Evolutionary conservation across 306 rosid genomes (phyloP).

Genomic region (Vicia sativa): DNA sequence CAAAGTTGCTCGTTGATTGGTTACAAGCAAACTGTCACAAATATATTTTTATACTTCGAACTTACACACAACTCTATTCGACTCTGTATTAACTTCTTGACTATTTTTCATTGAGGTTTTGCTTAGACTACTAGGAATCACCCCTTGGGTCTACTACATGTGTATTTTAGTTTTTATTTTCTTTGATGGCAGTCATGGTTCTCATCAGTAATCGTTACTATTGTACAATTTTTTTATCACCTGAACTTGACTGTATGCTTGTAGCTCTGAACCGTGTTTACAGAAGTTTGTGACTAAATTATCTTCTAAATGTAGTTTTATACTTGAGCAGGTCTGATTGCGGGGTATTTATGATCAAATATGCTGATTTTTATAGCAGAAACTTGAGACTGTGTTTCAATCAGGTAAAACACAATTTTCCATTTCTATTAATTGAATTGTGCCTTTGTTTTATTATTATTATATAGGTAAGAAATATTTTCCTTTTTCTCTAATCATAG

Average conservation of each 20-base stretch:
- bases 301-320: slow-evolving; percentile 29
- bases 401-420: slow-evolving; percentile 60
- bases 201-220: background rate
- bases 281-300: slow-evolving; percentile 25
- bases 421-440: slow-evolving; percentile 12
- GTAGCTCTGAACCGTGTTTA: slow-evolving; percentile 16
- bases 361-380: slow-evolving; percentile 90
- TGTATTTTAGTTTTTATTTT: background rate
- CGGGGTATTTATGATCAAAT: slow-evolving; percentile 90
- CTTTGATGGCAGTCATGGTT: background rate
- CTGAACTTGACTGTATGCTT: slow-evolving; percentile 11
- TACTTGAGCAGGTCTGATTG: slow-evolving; percentile 74
- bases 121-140: background rate
- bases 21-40: background rate
- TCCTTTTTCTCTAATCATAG: background rate
- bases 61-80: background rate
- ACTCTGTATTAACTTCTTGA: background rate
- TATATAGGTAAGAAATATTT: slow-evolving; percentile 22
- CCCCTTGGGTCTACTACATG: slow-evolving; percentile 1
- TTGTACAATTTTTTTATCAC: background rate
- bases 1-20: background rate
- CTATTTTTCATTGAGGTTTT: background rate
- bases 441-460: slow-evolving; percentile 11
- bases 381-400: slow-evolving; percentile 76
- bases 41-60: background rate